Evolutionary conservation across 1,139 yeast species (phyloP).

Genomic region (Pichia sp.): DNA sequence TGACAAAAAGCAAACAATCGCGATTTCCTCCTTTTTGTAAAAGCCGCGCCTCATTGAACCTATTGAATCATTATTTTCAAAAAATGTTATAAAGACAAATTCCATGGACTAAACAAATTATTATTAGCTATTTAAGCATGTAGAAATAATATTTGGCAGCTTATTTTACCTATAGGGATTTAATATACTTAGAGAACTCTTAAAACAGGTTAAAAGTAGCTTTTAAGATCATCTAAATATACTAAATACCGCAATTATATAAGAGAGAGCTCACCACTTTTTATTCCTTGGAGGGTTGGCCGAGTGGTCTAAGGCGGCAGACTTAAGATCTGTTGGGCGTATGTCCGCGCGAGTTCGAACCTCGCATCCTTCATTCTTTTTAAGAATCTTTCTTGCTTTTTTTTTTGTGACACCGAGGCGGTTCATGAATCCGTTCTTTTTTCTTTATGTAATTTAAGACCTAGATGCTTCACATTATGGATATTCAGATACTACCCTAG

Average conservation of each 20-base stretch:
- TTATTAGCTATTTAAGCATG: too few species aligned
- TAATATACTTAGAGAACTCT: too few species aligned
- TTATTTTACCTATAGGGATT: background rate
- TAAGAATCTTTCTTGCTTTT: slow-evolving; percentile 19
- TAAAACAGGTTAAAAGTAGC: too few species aligned
- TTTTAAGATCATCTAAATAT: background rate
- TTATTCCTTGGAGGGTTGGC: slow-evolving; percentile 33
- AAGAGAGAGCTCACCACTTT: too few species aligned
- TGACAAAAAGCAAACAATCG: too few species aligned
- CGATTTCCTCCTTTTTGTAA: too few species aligned
- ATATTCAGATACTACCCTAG: too few species aligned
- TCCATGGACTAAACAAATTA: too few species aligned
- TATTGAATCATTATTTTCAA: too few species aligned
- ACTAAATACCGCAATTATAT: background rate
- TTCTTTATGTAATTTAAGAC: background rate
- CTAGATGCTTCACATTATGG: background rate
- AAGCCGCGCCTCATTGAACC: too few species aligned
- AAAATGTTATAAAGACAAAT: too few species aligned
- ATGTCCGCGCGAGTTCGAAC: slow-evolving; percentile 84
- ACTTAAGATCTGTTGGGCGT: slow-evolving; percentile 36
- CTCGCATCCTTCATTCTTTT: slow-evolving; percentile 71
- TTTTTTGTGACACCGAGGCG: background rate
- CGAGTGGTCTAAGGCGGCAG: slow-evolving; percentile 39
- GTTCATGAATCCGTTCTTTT: background rate
- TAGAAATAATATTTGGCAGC: background rate